Evolutionary conservation across 2,329 filamentous ascomycete species (phyloP), one percentile per base, ranked within the genome.

Genomic region (Myotisia sp.): DNA sequence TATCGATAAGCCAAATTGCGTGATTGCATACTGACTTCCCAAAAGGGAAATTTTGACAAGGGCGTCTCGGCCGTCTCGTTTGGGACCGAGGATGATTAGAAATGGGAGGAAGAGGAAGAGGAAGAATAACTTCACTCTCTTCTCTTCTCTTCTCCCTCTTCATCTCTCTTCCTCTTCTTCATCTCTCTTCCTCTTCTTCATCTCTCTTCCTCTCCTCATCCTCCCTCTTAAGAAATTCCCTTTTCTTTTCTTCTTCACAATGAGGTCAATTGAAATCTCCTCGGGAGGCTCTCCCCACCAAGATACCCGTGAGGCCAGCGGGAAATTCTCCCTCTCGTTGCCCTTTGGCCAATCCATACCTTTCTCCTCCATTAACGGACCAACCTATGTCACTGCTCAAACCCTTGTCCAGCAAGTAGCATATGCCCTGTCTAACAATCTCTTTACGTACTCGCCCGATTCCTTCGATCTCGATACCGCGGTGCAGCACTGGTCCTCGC

Each of bases 401-500:
- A 76, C 84, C 14, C 73, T 98, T 37, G 79, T 95, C 44, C 90
- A 98, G 65, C 90, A 98, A 62, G 79, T 95, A 44, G 84, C 87
- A 41, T 98, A 93, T 63, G 74, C 82, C 43, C 70, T 98, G 41
- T 95, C 87, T 37, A 86, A 95, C 67, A 93, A 92, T 68, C 76
- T 95, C 62, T 98, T 93, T 65, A 81, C 86, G 37, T 95, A 92
- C 67, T 95, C 87, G 2, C 84, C 86, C 18, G 82, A 92, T 51
- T 81, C 83, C 9, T 95, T 94, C 52, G 82, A 92, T 54, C 71
- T 98, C 44, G 87, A 95, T 56, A 60, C 77, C 42, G 84, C 86
- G 29, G 76, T 82, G 35, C 80, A 78, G 57, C 61, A 74, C 46
- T 98, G 90, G 90, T 69, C 74, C 32, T 58, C 63, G 18, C 62